Conservation (phyloP, 305 asterid genomes). For the Rubia peregrina region DNA sequence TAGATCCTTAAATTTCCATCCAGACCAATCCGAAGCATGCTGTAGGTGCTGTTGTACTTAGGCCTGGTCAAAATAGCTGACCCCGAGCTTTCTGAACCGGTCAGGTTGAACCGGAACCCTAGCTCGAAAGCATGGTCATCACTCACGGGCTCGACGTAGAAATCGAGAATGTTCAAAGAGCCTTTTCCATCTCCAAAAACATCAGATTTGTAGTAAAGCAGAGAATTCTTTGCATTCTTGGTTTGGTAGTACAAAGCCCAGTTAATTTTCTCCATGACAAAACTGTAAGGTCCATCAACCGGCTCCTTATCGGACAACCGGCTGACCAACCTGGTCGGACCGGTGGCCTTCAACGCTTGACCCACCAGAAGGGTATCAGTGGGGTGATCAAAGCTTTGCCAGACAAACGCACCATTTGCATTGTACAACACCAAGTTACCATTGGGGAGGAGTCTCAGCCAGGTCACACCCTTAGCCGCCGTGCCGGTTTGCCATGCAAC, state of each 20-base stretch:
- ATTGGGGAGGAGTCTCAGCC: slow-evolving; percentile 23
- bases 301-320: slow-evolving; percentile 15
- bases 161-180: slow-evolving; percentile 19
- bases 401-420: slow-evolving; percentile 17
- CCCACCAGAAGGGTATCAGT: slow-evolving; percentile 32
- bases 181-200: slow-evolving; percentile 28
- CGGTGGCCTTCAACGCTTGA: slow-evolving; percentile 19
- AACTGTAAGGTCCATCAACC: slow-evolving; percentile 26
- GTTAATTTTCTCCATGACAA: slow-evolving; percentile 16
- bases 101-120: slow-evolving; percentile 23
- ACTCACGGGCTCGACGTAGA: slow-evolving; percentile 20
- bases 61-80: slow-evolving; percentile 24
- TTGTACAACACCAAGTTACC: slow-evolving; percentile 36
- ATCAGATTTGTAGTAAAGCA: slow-evolving; percentile 25
- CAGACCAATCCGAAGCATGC: slow-evolving; percentile 26
- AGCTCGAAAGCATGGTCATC: slow-evolving; percentile 28
- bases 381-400: slow-evolving; percentile 38
- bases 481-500: slow-evolving; percentile 31
- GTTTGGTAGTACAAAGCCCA: slow-evolving; percentile 29
- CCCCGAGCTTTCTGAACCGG: slow-evolving; percentile 24
- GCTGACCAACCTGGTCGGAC: slow-evolving; percentile 24
- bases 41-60: slow-evolving; percentile 26
- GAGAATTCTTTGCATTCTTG: slow-evolving; percentile 15
- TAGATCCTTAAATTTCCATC: slow-evolving; percentile 34
- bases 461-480: slow-evolving; percentile 26